Evolutionary conservation across 1,139 yeast genomes (phyloP).

Genomic region (Candida pseudoviswanathii): DNA sequence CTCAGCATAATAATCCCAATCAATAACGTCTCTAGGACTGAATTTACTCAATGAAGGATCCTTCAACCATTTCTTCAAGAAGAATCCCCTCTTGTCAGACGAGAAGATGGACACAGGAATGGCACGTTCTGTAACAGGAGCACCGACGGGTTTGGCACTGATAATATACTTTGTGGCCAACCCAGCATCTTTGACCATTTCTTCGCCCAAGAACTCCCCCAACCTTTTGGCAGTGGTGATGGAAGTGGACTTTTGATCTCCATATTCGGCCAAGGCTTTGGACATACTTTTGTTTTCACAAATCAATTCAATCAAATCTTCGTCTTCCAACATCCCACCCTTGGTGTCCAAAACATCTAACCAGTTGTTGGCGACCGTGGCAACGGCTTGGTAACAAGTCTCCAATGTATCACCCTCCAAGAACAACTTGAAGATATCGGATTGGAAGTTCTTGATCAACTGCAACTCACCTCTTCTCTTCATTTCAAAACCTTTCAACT

Average conservation of each 20-base stretch:
- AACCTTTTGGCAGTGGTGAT: constrained; percentile 92
- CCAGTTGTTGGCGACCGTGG: constrained; percentile 94
- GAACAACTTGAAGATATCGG: constrained; percentile 89
- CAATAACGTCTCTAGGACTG: constrained; percentile 87
- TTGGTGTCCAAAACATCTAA: constrained; percentile 86
- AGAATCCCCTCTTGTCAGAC: constrained; percentile 67
- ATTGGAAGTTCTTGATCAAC: constrained; percentile 90
- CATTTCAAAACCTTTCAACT: constrained; percentile 93
- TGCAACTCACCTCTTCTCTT: constrained; percentile 97
- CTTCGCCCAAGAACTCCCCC: constrained; percentile 96
- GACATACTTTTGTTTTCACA: constrained; percentile 98
- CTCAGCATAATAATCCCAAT: constrained; percentile 92
- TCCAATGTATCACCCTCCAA: constrained; percentile 81
- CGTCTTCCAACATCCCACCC: constrained; percentile 89
- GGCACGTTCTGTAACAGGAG: constrained; percentile 96
- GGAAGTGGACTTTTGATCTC: constrained; percentile 87
- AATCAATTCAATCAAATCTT: constrained; percentile 90
- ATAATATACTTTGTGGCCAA: constrained; percentile 94
- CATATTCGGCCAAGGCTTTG: constrained; percentile 86
- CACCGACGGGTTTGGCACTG: constrained; percentile 76
- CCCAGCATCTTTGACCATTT: constrained; percentile 96
- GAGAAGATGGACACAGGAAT: constrained; percentile 95
- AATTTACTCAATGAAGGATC: constrained; percentile 79
- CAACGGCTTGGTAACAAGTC: constrained; percentile 85
- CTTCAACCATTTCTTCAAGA: constrained; percentile 81